phyloP scores from a whole-genome alignment of 257 asterid genomes.

The Coffea canephora region DNA sequence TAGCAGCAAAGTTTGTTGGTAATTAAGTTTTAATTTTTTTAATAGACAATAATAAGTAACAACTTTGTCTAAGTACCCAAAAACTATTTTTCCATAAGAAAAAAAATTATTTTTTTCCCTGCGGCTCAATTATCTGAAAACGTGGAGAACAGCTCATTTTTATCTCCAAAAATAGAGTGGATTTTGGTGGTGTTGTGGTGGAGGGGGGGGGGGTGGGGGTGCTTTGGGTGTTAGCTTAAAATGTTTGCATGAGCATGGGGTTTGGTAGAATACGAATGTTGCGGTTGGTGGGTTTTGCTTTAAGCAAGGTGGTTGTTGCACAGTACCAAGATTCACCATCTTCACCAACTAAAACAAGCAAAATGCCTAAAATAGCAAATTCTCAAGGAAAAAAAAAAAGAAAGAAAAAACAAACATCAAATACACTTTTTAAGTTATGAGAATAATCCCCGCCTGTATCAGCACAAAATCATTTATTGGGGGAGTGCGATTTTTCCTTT shows the following conservation, averaged over 20 bases:
- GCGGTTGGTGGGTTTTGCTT: conserved; percentile 1
- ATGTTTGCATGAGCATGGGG: neutral
- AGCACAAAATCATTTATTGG: neutral
- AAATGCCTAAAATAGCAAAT: neutral
- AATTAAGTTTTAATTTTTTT: too few relatives aligned
- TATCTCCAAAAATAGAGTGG: too few relatives aligned
- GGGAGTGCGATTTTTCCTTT: neutral
- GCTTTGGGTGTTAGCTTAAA: neutral
- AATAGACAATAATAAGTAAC: too few relatives aligned
- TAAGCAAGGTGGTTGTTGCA: neutral
- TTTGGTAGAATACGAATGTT: conserved; percentile 4
- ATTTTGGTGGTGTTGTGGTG: too few relatives aligned
- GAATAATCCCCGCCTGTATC: too few relatives aligned
- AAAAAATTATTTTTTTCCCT: too few relatives aligned
- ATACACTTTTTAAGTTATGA: neutral
- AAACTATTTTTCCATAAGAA: neutral
- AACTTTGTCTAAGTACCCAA: too few relatives aligned
- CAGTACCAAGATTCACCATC: neutral
- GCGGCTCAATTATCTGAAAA: too few relatives aligned
- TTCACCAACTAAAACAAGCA: neutral
- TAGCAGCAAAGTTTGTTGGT: too few relatives aligned
- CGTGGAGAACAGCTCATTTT: too few relatives aligned
- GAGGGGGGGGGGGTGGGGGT: too few relatives aligned
- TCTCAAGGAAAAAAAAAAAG: neutral
- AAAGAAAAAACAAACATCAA: neutral